A percentile compares a stretch with the other conserved stretches of the same genome.
phyloP scores from a whole-genome alignment of 371 early-diverging fungal genomes.

The Lichtheimia ornata region DNA sequence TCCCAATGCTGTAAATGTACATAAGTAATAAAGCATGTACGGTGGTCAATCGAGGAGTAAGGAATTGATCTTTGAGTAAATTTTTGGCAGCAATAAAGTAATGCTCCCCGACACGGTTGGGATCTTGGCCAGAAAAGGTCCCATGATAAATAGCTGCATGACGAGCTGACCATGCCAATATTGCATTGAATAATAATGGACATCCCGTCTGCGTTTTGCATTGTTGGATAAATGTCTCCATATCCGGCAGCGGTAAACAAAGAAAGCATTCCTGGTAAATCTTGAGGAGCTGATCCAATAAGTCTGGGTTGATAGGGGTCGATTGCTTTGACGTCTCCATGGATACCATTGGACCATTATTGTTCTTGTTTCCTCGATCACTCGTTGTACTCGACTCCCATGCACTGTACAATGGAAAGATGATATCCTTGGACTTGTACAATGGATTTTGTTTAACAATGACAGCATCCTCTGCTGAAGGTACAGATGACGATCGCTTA shows the following conservation, averaged over 20 bases:
- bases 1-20: constrained; percentile 54
- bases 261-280: constrained; percentile 31
- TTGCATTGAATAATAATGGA: constrained; percentile 39
- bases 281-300: constrained; percentile 20
- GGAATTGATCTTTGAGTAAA: constrained; percentile 33
- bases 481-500: constrained; percentile 2
- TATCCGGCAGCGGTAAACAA: constrained; percentile 28
- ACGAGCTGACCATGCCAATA: constrained; percentile 50
- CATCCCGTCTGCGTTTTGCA: constrained; percentile 10
- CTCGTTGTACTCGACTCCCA: constrained; percentile 32
- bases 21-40: constrained; percentile 47
- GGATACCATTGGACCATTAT: constrained; percentile 1
- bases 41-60: constrained; percentile 37
- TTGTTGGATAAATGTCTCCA: constrained; percentile 17
- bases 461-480: constrained; percentile 25
- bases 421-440: constrained; percentile 37
- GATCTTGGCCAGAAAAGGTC: constrained; percentile 43
- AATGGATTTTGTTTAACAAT: constrained; percentile 35
- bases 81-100: constrained; percentile 40
- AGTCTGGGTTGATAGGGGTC: constrained; percentile 1
- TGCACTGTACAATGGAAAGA: constrained; percentile 49
- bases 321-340: not conserved
- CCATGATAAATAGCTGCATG: constrained; percentile 52
- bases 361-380: not conserved
- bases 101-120: constrained; percentile 42